Base-by-base conservation (phyloP, 2,329 filamentous ascomycete genomes). In the Penicillium sumatraense region DNA sequence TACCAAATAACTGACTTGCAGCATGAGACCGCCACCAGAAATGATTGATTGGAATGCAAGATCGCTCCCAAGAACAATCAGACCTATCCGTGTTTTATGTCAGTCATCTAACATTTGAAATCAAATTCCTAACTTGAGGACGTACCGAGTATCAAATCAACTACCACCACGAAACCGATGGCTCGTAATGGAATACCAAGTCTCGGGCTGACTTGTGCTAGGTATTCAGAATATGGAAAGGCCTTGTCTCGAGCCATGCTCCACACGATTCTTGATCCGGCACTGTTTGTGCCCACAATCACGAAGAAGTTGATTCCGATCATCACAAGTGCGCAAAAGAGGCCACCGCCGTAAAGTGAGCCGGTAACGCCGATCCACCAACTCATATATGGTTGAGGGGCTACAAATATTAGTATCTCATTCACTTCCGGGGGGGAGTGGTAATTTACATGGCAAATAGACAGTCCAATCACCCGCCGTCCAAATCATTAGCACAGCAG, bases 301-400 rank as follows among this genome's bases (percentile, higher is more conserved):
- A 44, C 40, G 40, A 44, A 44, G 21, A 44, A 44, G 23, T 44
- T 44, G 40, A 44, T 44, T 5, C 40, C 40, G 6, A 44, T 44
- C 40, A 44, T 44, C 7, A 44, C 40, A 26, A 44, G 23, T 16
- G 40, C 40, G 13, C 40, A 44, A 23, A 44, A 44, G 23, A 44
- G 23, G 13, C 40, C 40, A 27, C 40, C 40, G 6, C 40, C 40
- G 18, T 44, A 44, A 11, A 18, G 8, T 11, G 40, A 44, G 8
- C 40, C 40, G n/a, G 40, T 44, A 2, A 44, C 40, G 4, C 40
- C 40, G n/a, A 44, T 44, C 40, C 40, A 44, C 40, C 40, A 44
- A n/a, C 40, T 44, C 40, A 44, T 44, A 18, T 44, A 44, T 4
- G 40, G 40, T 10, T 44, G 40, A 10, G 40, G 40, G n/a, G 40